These are phyloP conservation scores for Colletotrichum destructivum DNA, from an alignment of 2,329 filamentous ascomycete genomes.

Conservation along the genomic window DNA sequence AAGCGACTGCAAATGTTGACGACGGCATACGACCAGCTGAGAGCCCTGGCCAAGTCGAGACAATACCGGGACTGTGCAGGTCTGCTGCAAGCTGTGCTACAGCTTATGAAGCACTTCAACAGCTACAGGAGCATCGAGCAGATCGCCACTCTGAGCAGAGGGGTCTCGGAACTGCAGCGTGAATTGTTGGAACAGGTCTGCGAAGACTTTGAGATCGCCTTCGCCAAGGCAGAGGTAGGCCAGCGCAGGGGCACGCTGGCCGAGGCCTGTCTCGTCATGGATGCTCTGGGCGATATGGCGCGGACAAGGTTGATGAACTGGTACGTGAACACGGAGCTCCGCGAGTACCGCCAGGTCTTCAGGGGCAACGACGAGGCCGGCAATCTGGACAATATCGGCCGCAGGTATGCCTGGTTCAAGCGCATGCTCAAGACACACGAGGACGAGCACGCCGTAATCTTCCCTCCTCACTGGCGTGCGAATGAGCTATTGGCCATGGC, in stretches of 20 bases:
- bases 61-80: conserved; percentile 97
- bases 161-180: conserved; percentile 92
- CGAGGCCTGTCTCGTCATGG: conserved; percentile 94
- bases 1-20: conserved; percentile 99
- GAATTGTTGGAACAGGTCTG: conserved; percentile 98
- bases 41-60: conserved; percentile 84
- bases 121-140: conserved; percentile 98
- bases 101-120: conserved; percentile 98
- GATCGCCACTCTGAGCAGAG: conserved; percentile 92
- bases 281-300: conserved; percentile 91
- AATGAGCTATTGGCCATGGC: conserved; percentile 91
- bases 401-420: conserved; percentile 96
- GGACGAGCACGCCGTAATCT: conserved; percentile 90
- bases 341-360: conserved; percentile 97
- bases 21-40: conserved; percentile 97
- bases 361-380: conserved; percentile 97
- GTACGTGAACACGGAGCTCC: conserved; percentile 97
- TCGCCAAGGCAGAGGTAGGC: conserved; percentile 87
- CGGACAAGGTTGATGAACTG: conserved; percentile 87
- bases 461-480: conserved; percentile 90
- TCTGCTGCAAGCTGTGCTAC: conserved; percentile 92
- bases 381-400: conserved; percentile 94
- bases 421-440: conserved; percentile 97
- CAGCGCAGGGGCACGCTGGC: conserved; percentile 79
- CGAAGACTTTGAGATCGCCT: conserved; percentile 97